These are phyloP conservation scores for Fusarium annulatum DNA, from an alignment of 2,329 filamentous ascomycete species.

Conservation along the genomic window DNA sequence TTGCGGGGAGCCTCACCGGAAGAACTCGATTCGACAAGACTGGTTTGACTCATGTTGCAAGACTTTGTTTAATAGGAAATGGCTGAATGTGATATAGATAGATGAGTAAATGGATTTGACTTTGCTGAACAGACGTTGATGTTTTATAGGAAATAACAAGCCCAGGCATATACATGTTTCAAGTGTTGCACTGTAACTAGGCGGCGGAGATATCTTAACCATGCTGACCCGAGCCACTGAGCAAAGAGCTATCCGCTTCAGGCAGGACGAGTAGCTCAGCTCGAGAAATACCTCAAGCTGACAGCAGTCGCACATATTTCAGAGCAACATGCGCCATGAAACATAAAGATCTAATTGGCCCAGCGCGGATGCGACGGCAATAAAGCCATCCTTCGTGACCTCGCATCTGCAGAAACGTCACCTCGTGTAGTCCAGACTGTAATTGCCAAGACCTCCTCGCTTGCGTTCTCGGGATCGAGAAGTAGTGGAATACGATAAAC, in stretches of 20 bases:
- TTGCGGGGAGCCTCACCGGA: not conserved
- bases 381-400: not conserved
- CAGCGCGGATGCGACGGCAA: not conserved
- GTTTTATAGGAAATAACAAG: not conserved
- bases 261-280: not conserved
- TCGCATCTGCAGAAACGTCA: not conserved
- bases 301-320: too few species aligned
- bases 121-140: not conserved
- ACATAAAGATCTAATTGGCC: not conserved
- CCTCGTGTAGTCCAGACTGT: not conserved
- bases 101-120: too few species aligned
- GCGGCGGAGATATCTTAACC: not conserved
- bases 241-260: not conserved
- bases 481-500: not conserved
- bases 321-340: not conserved
- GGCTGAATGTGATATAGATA: too few species aligned
- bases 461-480: not conserved
- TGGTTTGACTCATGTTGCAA: not conserved
- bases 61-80: not conserved
- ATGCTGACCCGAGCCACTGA: not conserved
- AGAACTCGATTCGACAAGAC: not conserved
- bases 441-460: not conserved
- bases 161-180: too few species aligned
- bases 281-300: not conserved
- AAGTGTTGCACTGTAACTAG: not conserved